phyloP scores from a whole-genome alignment of 805 yeast genomes.

The Zygoascus flipseniorum region DNA sequence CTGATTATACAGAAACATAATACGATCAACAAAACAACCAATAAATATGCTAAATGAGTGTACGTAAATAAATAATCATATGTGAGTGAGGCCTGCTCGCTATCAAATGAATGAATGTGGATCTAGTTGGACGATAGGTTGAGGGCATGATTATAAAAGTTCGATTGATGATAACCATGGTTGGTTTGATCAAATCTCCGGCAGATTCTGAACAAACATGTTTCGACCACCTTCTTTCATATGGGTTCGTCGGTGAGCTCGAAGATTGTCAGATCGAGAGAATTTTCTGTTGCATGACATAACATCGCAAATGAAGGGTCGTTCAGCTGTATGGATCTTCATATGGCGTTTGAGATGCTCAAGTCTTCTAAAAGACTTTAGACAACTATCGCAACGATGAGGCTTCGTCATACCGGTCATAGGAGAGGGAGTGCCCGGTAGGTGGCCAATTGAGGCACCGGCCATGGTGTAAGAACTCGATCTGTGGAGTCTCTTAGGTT shows the following conservation, averaged over 20 bases:
- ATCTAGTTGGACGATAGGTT: neutral
- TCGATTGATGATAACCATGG: neutral
- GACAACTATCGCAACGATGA: slow-evolving; percentile 28
- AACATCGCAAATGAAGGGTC: slow-evolving; percentile 61
- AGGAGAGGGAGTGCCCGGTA: neutral
- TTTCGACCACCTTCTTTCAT: slow-evolving; percentile 35
- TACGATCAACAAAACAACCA: neutral
- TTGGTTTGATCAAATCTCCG: neutral
- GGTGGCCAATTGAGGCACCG: neutral
- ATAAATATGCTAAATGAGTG: neutral
- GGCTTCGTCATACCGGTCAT: neutral
- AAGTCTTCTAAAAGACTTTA: slow-evolving; percentile 31
- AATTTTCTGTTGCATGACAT: slow-evolving; percentile 55
- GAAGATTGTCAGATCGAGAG: slow-evolving; percentile 68
- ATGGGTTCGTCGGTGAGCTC: slow-evolving; percentile 71
- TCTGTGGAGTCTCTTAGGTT: neutral
- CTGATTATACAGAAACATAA: no score
- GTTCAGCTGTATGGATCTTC: slow-evolving; percentile 68
- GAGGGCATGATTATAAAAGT: neutral
- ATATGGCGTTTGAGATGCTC: slow-evolving; percentile 46
- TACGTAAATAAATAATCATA: neutral
- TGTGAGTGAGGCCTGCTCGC: neutral
- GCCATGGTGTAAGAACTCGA: neutral
- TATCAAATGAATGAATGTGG: neutral
- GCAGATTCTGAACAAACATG: slow-evolving; percentile 31